These are phyloP conservation scores for Phascolomyces articulosus DNA, from an alignment of 371 early-diverging fungal genomes.

Conservation along the genomic window DNA sequence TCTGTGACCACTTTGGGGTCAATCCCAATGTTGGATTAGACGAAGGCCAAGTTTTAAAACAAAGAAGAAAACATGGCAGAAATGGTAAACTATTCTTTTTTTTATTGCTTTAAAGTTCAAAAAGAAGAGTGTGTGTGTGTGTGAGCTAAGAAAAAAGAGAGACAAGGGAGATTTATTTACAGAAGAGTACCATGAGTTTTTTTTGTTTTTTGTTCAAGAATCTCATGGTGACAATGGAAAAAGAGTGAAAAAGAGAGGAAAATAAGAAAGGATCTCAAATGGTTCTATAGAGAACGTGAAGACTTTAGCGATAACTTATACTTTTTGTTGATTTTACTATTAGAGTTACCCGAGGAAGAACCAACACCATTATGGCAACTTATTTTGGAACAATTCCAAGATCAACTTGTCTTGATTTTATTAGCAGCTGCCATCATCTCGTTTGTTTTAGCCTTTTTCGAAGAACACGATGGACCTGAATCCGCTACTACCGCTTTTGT, in stretches of 20 bases:
- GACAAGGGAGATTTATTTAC: too few relatives aligned
- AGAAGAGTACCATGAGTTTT: too few relatives aligned
- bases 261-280: too few relatives aligned
- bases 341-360: constrained; percentile 83
- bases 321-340: too few relatives aligned
- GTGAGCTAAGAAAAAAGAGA: too few relatives aligned
- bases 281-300: too few relatives aligned
- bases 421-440: constrained; percentile 91
- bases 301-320: too few relatives aligned
- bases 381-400: constrained; percentile 95
- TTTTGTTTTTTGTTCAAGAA: too few relatives aligned
- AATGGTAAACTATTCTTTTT: constrained; percentile 82
- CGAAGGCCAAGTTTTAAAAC: constrained; percentile 57
- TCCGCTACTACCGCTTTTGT: constrained; percentile 83
- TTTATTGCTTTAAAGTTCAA: background rate
- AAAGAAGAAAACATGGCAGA: constrained; percentile 64
- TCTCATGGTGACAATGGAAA: too few relatives aligned
- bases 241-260: too few relatives aligned
- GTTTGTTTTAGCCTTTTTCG: constrained; percentile 90
- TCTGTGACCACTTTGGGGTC: constrained; percentile 69
- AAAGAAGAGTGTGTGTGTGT: background rate
- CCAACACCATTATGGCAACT: constrained; percentile 91
- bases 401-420: constrained; percentile 95
- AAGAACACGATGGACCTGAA: constrained; percentile 64
- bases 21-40: constrained; percentile 62